Evolutionary conservation across 2,329 filamentous ascomycete species (phyloP), one percentile per base, ranked within the genome.

Genomic region (Diaporthe sp.): DNA sequence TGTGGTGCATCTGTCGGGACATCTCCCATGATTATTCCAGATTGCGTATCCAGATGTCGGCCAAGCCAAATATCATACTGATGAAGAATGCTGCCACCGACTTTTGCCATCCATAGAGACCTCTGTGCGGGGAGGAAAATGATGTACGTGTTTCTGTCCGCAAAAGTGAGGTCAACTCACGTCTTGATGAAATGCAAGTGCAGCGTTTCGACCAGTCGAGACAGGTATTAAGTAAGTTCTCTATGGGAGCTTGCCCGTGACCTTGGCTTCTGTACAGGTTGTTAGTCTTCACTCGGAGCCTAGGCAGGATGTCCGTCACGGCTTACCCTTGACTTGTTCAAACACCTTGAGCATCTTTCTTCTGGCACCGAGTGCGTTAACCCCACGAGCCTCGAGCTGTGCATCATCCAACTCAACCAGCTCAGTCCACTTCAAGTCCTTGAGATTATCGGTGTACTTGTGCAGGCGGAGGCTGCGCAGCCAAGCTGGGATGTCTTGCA

Each of bases 301-400:
- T 28, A 74, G 25, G 17, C n/a, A 4, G 15, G 42, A 34, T 7
- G 28, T 53, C 4, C 53, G 25, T 17, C 25, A 31, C 12, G 59
- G 80, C 86, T 78, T 86, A 92, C 91, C 94, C 85, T 92, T 95
- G 81, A 98, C 96, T 87, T 98, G 96, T 81, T 98, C 97, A 85
- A 98, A 98, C 74, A 98, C 97, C 91, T 99, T 99, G 77, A 99
- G 88, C 95, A 99, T 97, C 90, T 99, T 99, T 83, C 96, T 94
- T 79, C 97, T 90, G 25, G 97, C 97, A 80, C 97, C 97, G 74
- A 98, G 90, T 72, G 97, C 97, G 83, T 98, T 98, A 44, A 99
- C 97, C 68, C 97, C 97, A 71, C 95, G 93, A 37, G 95, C 94
- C 86, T 98, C 96, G 78, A 99, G 88, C 67, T 95, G 96, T 82